Evolutionary conservation across 495 filamentous ascomycete genomes (phyloP), one percentile per base, ranked within the genome.

Genomic region (Podospora pseudopauciseta): DNA sequence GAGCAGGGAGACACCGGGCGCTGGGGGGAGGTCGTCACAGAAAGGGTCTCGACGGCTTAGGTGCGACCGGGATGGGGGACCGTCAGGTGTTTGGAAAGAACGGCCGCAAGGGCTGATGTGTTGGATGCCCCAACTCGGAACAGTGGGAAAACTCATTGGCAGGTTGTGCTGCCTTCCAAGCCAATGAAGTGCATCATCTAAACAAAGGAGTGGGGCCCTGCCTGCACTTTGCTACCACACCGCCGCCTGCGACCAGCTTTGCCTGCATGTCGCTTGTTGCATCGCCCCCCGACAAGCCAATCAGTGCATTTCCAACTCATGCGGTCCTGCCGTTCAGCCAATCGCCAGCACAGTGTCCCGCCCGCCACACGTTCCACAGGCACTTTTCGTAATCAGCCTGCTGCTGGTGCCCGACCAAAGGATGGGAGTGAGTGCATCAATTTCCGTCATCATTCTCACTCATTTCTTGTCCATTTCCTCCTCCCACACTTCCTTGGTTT

Each of bases 51-150:
- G 15, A 23, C 34, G 39, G 20, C 57, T 44, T 58, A 19, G 55
- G 23, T 53, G 64, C 57, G 58, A 63, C 68, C 67, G 30, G 65
- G 69, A 64, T 59, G 65, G 71, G 62, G 69, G 49, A 34, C 70
- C 65, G 64, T 15, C 68, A 64, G 63, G 64, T 65, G 70, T 68
- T 70, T 71, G 63, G 71, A 65, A 71, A 64, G 57, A 53, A 62
- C 59, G 66, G 59, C 27, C 55, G 53, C 56, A 53, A 57, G 57
- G 56, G 63, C 53, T 65, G 62, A 63, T 64, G 53, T 69, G 66
- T 55, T 67, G 70, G 70, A 68, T 68, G 57, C 71, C 16, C 63
- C 53, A 54, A 67, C 39, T 3, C 57, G 20, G 69, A 27, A 56
- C 54, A 28, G 13, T 20, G 54, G 55, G 53, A 67, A 67, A 65